Conservation (phyloP, 768 basidiomycete genomes). For the Clitopilus hobsonii region DNA sequence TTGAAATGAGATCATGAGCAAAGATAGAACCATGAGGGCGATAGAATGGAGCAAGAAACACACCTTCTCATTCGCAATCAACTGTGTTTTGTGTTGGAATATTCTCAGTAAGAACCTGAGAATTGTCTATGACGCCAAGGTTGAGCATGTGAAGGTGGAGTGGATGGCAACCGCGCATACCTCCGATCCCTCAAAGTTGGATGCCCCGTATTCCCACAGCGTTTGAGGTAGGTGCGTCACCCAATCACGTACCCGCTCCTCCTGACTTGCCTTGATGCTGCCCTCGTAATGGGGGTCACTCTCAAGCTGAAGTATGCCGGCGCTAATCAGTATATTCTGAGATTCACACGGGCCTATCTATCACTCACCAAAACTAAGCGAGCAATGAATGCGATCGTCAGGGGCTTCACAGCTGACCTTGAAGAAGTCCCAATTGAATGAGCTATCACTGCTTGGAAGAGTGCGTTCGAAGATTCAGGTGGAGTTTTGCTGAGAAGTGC, state of each 20-base stretch:
- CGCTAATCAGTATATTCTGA: background rate
- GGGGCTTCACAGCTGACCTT: constrained; percentile 57
- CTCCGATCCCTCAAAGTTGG: constrained; percentile 54
- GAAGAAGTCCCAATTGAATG: constrained; percentile 61
- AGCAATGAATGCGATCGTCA: constrained; percentile 73
- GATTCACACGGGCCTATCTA: constrained; percentile 2
- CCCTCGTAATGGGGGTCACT: constrained; percentile 51
- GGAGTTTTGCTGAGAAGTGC: constrained; percentile 52
- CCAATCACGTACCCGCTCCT: constrained; percentile 43
- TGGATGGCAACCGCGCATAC: constrained; percentile 30
- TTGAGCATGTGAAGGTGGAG: constrained; percentile 4
- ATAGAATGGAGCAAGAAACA: constrained; percentile 19
- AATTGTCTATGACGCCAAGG: constrained; percentile 35
- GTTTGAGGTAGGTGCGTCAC: constrained; percentile 69
- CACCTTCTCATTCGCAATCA: constrained; percentile 37
- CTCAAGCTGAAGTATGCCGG: constrained; percentile 43
- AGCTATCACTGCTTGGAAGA: constrained; percentile 55
- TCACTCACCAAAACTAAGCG: constrained; percentile 61
- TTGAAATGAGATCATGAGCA: constrained; percentile 20
- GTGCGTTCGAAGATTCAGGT: constrained; percentile 20
- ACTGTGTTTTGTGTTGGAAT: constrained; percentile 47
- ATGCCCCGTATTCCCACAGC: constrained; percentile 78
- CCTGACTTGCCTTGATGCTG: constrained; percentile 25
- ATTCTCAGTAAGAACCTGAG: constrained; percentile 60
- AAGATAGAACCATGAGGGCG: background rate